phyloP scores from a whole-genome alignment of 148 eudicot species.

The Nepenthes mirabilis region DNA sequence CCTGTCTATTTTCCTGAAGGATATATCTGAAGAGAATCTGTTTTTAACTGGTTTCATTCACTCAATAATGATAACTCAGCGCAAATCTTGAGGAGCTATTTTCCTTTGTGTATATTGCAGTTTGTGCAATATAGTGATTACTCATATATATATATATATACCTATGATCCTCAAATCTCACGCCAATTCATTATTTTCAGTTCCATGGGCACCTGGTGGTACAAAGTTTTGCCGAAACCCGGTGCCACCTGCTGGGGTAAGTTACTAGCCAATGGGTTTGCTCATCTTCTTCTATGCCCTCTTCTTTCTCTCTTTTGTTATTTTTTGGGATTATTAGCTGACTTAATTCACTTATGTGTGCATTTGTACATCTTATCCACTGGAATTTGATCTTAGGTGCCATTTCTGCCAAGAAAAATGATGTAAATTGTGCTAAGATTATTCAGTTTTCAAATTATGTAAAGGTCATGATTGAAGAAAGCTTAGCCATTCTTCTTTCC shows the following conservation, averaged over 20 bases:
- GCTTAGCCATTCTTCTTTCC: too few relatives aligned
- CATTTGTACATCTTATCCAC: too few relatives aligned
- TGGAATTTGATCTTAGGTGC: too few relatives aligned
- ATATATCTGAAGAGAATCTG: too few relatives aligned
- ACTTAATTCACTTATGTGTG: too few relatives aligned
- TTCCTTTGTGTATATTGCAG: not conserved
- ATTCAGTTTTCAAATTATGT: too few relatives aligned
- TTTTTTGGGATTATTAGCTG: not conserved
- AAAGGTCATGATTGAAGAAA: too few relatives aligned
- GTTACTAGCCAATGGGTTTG: not conserved
- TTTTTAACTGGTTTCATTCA: too few relatives aligned
- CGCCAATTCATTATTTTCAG: constrained; percentile 18
- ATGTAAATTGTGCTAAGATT: too few relatives aligned
- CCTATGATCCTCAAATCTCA: not conserved
- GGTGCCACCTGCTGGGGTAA: constrained; percentile 79
- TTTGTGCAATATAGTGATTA: not conserved
- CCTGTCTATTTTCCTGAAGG: too few relatives aligned
- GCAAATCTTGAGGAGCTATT: not conserved
- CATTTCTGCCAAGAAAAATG: too few relatives aligned
- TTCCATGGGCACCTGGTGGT: constrained; percentile 99
- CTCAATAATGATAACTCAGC: too few relatives aligned
- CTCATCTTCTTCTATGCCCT: not conserved
- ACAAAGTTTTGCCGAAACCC: constrained; percentile 76
- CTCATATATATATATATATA: not conserved
- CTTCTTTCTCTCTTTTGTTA: not conserved